Conservation (phyloP, 1,284 basidiomycete species). For the Ustilago hordei region DNA sequence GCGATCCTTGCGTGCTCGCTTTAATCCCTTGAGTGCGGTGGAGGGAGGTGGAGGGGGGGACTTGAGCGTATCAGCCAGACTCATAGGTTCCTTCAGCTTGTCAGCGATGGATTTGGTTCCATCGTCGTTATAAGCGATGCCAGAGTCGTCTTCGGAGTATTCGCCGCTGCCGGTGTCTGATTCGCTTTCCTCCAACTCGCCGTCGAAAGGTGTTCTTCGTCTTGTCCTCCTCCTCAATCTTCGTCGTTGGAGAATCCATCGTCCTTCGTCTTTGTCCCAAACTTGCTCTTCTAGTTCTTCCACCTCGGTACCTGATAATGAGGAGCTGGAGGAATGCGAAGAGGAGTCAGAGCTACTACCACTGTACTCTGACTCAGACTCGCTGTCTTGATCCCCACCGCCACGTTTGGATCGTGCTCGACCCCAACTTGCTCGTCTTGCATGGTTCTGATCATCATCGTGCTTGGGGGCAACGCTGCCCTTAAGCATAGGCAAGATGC, state of each 20-base stretch:
- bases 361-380: conserved; percentile 20
- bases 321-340: conserved; percentile 9
- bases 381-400: not conserved
- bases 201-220: conserved; percentile 25
- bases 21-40: not conserved
- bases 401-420: conserved; percentile 7
- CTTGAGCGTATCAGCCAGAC: conserved; percentile 33
- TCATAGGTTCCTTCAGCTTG: conserved; percentile 27
- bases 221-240: conserved; percentile 26
- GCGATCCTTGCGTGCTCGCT: not conserved
- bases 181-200: conserved; percentile 10
- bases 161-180: conserved; percentile 19
- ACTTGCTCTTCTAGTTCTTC: conserved; percentile 39
- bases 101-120: conserved; percentile 23
- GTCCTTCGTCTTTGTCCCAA: conserved; percentile 40
- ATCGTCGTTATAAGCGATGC: conserved; percentile 40
- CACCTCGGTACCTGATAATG: conserved; percentile 18
- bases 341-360: conserved; percentile 10
- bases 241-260: conserved; percentile 40
- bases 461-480: conserved; percentile 30
- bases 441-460: not conserved
- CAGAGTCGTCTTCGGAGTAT: conserved; percentile 40
- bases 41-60: conserved; percentile 17
- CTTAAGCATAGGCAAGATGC: conserved; percentile 62
- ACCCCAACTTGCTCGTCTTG: conserved; percentile 29